A percentile compares a stretch with the other conserved stretches of the same genome.
phyloP scores from a whole-genome alignment of 2,329 filamentous ascomycete genomes.

The Cordyceps cicadae region DNA sequence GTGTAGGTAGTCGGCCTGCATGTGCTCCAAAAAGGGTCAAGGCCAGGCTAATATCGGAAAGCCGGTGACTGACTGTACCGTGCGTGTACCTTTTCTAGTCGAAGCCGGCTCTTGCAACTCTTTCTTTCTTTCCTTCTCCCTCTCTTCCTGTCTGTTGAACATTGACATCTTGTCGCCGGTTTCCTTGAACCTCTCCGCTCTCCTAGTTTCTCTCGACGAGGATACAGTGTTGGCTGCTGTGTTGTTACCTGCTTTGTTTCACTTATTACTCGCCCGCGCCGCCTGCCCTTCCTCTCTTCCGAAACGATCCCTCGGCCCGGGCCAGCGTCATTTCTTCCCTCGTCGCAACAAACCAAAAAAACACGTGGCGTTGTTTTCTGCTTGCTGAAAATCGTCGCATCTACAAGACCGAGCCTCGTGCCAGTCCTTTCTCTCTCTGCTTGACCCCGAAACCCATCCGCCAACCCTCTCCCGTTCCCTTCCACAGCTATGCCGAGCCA shows the following conservation, averaged over 20 bases:
- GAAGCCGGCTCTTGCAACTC: conserved; percentile 2
- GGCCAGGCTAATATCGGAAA: not conserved
- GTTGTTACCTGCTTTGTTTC: not conserved
- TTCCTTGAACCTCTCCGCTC: conserved; percentile 1
- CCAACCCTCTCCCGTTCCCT: not conserved
- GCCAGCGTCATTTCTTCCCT: not conserved
- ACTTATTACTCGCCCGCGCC: too few relatives aligned
- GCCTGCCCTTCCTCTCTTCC: not conserved
- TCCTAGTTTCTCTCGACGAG: not conserved
- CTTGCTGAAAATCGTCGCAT: not conserved
- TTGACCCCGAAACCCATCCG: not conserved
- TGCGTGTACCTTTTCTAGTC: not conserved
- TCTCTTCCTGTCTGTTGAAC: not conserved
- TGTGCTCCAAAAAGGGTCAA: conserved; percentile 6
- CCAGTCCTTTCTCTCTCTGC: not conserved
- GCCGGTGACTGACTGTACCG: conserved; percentile 5
- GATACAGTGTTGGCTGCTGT: not conserved
- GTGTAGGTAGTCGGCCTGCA: not conserved
- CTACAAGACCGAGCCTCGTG: not conserved
- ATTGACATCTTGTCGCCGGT: not conserved
- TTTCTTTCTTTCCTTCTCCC: conserved; percentile 8
- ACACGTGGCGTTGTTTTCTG: not conserved
- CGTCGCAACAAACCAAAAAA: not conserved
- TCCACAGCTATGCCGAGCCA: conserved; percentile 25
- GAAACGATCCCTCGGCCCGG: conserved; percentile 6